These are phyloP conservation scores for Colletotrichum scovillei DNA, from an alignment of 2,329 filamentous ascomycete species.

Conservation along the genomic window DNA sequence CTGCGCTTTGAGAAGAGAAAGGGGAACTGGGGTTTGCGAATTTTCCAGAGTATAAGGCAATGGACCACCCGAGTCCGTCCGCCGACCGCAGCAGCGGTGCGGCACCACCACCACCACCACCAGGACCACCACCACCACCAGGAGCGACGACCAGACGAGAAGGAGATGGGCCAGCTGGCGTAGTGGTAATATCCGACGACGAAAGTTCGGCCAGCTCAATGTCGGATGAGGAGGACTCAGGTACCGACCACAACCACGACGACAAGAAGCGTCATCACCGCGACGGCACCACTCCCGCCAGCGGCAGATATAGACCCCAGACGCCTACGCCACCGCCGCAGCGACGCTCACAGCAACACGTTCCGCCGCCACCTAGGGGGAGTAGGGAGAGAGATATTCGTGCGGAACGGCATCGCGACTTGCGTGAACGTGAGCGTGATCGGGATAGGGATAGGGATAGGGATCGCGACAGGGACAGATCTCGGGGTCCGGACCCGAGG, in stretches of 20 bases:
- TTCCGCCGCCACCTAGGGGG: constrained; percentile 11
- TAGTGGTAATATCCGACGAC: constrained; percentile 3
- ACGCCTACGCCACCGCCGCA: constrained; percentile 29
- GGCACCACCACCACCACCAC: not conserved
- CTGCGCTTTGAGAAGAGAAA: not conserved
- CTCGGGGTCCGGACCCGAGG: constrained; percentile 31
- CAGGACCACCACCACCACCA: too few species aligned
- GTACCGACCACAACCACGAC: not conserved
- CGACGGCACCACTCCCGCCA: not conserved
- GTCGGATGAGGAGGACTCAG: constrained; percentile 28
- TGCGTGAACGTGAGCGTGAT: constrained; percentile 8
- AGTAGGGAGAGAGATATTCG: constrained; percentile 23
- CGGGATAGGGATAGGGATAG: too few species aligned
- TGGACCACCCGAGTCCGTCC: constrained; percentile 15
- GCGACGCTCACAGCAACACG: not conserved
- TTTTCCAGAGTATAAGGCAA: not conserved
- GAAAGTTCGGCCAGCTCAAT: constrained; percentile 18
- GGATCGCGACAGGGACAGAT: constrained; percentile 7
- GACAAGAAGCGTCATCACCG: too few species aligned
- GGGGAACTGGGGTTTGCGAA: too few species aligned
- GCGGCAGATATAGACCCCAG: constrained; percentile 26
- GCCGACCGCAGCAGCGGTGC: constrained; percentile 22
- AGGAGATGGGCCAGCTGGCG: constrained; percentile 2
- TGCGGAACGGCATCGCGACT: constrained; percentile 10
- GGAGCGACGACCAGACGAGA: constrained; percentile 3